Evolutionary conservation across 2,329 filamentous ascomycete species (phyloP).

Genomic region (Hypocrella siamensis): DNA sequence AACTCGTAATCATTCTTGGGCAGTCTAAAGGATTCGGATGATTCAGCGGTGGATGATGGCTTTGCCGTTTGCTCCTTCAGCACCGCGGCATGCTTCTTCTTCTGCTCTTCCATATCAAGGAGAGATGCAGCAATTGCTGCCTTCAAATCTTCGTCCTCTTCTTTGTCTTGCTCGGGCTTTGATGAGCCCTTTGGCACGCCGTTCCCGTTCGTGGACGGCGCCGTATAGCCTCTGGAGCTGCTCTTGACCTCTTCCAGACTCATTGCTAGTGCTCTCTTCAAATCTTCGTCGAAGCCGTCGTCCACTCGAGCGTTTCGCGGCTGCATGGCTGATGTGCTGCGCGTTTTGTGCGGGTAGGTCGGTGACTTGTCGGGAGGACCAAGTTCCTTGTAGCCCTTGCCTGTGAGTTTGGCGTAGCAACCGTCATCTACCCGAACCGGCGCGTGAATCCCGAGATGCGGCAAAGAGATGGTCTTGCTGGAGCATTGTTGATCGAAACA

Average conservation of each 20-base stretch:
- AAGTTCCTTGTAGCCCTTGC: conserved; percentile 35
- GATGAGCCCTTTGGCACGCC: not conserved
- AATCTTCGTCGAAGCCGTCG: conserved; percentile 83
- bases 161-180: conserved; percentile 44
- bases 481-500: conserved; percentile 96
- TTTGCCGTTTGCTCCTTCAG: conserved; percentile 63
- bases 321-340: conserved; percentile 59
- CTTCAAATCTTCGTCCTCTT: conserved; percentile 85
- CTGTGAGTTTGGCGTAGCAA: conserved; percentile 78
- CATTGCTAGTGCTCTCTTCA: conserved; percentile 90
- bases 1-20: conserved; percentile 92
- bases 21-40: conserved; percentile 34
- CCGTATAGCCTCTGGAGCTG: conserved; percentile 56
- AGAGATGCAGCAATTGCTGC: conserved; percentile 90
- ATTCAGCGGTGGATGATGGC: conserved; percentile 11
- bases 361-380: conserved; percentile 31
- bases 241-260: conserved; percentile 84
- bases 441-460: conserved; percentile 82
- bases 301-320: conserved; percentile 79
- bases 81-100: conserved; percentile 71
- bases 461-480: conserved; percentile 71
- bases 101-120: conserved; percentile 96
- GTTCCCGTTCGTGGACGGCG: conserved; percentile 29
- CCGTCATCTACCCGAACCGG: conserved; percentile 92
- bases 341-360: conserved; percentile 44